Conservation (phyloP, 202 grass and related monocot genomes). For the Brachypodium distachyon region DNA sequence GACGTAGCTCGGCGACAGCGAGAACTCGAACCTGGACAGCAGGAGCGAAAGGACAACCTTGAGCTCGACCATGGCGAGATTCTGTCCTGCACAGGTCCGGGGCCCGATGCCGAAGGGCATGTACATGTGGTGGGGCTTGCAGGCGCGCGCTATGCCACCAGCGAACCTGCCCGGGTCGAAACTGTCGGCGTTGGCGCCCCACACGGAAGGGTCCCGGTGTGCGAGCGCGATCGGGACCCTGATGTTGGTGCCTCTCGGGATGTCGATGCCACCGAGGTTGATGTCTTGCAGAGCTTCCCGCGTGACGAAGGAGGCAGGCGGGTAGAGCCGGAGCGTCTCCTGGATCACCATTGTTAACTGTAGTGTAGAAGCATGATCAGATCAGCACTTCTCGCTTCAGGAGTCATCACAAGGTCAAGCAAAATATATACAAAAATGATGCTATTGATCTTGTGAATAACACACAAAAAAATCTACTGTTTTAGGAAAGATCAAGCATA, state of each 20-base stretch:
- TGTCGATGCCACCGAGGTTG: slow-evolving; percentile 18
- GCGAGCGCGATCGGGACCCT: slow-evolving; percentile 4
- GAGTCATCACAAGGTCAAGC: background rate
- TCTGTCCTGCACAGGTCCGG: slow-evolving; percentile 54
- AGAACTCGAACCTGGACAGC: slow-evolving; percentile 32
- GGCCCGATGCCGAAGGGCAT: slow-evolving; percentile 50
- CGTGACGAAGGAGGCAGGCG: slow-evolving; percentile 25
- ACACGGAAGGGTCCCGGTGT: slow-evolving; percentile 30
- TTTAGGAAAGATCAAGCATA: background rate
- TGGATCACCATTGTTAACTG: slow-evolving; percentile 79
- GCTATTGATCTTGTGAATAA: background rate
- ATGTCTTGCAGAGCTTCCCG: slow-evolving; percentile 38
- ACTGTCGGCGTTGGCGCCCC: slow-evolving; percentile 19
- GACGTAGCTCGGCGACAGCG: slow-evolving; percentile 22
- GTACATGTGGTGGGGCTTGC: slow-evolving; percentile 41
- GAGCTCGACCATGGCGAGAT: slow-evolving; percentile 55
- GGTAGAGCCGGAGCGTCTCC: slow-evolving; percentile 54
- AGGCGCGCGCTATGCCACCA: slow-evolving; percentile 37
- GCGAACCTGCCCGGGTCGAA: slow-evolving; percentile 51
- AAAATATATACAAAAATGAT: background rate
- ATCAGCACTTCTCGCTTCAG: background rate
- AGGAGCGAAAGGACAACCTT: slow-evolving; percentile 54
- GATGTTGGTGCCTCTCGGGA: slow-evolving; percentile 44
- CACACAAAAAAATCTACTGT: background rate
- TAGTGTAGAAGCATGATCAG: slow-evolving; percentile 10